phyloP scores from a whole-genome alignment of 2,329 filamentous ascomycete species.

The Colletotrichum lini region DNA sequence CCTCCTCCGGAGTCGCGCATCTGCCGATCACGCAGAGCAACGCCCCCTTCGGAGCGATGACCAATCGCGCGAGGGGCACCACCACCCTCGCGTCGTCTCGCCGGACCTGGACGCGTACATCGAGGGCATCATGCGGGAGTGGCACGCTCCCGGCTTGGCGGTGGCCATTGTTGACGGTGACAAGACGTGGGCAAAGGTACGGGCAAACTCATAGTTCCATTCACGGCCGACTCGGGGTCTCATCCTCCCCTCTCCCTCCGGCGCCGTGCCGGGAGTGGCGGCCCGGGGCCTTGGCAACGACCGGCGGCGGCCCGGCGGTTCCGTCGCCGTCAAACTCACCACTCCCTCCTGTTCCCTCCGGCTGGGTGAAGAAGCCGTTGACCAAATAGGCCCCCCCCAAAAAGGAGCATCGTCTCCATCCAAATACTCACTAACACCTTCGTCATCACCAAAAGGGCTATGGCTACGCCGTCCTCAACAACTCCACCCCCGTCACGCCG shows the following conservation, averaged over 20 bases:
- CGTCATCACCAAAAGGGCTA: slow-evolving; percentile 50
- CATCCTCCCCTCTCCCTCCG: background rate
- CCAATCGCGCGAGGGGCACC: background rate
- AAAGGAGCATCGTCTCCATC: too few species aligned
- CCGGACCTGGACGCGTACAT: slow-evolving; percentile 38
- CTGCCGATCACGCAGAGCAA: background rate
- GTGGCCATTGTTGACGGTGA: slow-evolving; percentile 58
- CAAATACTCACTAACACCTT: too few species aligned
- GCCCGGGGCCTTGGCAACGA: too few species aligned
- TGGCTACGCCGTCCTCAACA: slow-evolving; percentile 52
- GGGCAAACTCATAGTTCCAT: background rate
- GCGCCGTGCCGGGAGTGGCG: background rate
- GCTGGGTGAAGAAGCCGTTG: too few species aligned
- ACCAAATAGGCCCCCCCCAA: too few species aligned
- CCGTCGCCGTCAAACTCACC: background rate
- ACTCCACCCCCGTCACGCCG: slow-evolving; percentile 55
- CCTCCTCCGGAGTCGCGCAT: background rate
- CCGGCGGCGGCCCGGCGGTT: background rate
- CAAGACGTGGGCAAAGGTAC: slow-evolving; percentile 52
- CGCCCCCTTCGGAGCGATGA: background rate
- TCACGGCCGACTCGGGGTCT: background rate
- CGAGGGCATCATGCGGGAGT: slow-evolving; percentile 50
- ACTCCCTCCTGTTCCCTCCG: too few species aligned
- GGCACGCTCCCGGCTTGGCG: slow-evolving; percentile 58
- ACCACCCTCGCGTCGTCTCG: background rate